A percentile compares a stretch with the other conserved stretches of the same genome.
These are phyloP conservation scores for Tricholoma furcatifolium DNA, from an alignment of 768 basidiomycete genomes.

Conservation along the genomic window DNA sequence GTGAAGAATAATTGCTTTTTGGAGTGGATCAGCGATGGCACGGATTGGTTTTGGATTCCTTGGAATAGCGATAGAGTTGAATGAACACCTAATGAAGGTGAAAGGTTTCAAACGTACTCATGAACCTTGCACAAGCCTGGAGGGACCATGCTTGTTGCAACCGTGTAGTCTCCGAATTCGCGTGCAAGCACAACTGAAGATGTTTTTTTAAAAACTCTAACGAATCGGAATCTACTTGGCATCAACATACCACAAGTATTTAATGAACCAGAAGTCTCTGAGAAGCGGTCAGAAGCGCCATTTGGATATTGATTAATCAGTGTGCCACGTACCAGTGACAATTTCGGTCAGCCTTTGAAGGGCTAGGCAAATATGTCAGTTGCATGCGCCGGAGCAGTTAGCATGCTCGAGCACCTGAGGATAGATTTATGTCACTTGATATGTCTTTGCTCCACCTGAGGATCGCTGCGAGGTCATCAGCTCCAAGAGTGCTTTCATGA, in stretches of 20 bases:
- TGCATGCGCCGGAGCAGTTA: neutral
- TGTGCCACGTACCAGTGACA: conserved; percentile 47
- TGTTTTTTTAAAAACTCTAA: neutral
- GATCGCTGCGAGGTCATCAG: conserved; percentile 64
- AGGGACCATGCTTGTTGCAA: conserved; percentile 63
- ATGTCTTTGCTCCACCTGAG: conserved; percentile 76
- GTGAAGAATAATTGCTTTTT: conserved; percentile 66
- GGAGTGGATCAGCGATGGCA: conserved; percentile 57
- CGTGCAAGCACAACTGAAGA: conserved; percentile 59
- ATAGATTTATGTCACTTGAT: conserved; percentile 68
- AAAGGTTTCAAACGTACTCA: conserved; percentile 47
- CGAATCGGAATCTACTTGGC: neutral
- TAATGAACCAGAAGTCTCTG: conserved; percentile 67
- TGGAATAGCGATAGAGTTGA: neutral
- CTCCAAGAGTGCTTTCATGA: conserved; percentile 56
- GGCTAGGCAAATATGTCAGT: conserved; percentile 34
- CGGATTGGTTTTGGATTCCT: conserved; percentile 64
- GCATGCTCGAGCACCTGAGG: conserved; percentile 41
- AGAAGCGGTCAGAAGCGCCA: neutral
- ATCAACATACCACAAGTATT: conserved; percentile 50
- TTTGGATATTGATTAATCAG: neutral
- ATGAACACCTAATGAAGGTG: too few relatives aligned
- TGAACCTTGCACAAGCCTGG: conserved; percentile 65
- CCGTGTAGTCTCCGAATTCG: conserved; percentile 69
- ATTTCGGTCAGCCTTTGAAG: conserved; percentile 72